Base-by-base conservation (phyloP, 1,284 basidiomycete genomes). In the Sporisorium exsertum region DNA sequence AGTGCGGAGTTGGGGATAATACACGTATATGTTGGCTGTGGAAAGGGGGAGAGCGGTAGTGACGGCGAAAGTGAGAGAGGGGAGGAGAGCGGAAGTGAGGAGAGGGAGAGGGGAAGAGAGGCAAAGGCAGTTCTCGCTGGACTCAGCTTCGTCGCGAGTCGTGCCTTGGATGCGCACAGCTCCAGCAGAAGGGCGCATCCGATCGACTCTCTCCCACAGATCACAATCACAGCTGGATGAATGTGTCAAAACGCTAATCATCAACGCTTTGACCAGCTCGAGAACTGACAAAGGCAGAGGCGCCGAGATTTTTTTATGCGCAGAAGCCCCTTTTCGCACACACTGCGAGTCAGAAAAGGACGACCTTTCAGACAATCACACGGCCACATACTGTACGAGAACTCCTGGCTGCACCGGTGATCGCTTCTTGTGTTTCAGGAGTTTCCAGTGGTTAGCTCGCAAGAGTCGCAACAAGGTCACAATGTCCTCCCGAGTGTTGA, bases 181-280 rank as follows among this genome's bases (percentile, higher is more conserved):
- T n/a, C n/a, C n/a, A n/a, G n/a, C 15, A 32, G 51, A 20, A 22
- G 22, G 20, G 15, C 63, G 43, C 57, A 59, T 49, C 35, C 58
- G 65, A 67, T 33, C n/a, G n/a, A 32, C 16, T 35, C 35, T 15
- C 49, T 54, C 50, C 22, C 26, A 35, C 27, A 24, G 20, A 18
- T 26, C 22, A 24, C 46, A 22, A 5, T 40, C 37, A 35, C 33
- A 35, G 6, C 13, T 5, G 16, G 4, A 54, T 24, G 35, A 8
- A 56, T 29, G 35, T 69, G 67, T 56, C 67, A 64, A 64, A 51
- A 22, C 32, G 57, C 67, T 64, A 50, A 56, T 60, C 61, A 54
- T 5, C 29, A 50, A 46, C 51, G 64, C 64, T 59, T 51, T 46
- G 64, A 45, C 64, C 64, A 58, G 12, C 26, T 47, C 18, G 20